Base-by-base conservation (phyloP, 495 filamentous ascomycete species). In the Tetracladium setigerum region DNA sequence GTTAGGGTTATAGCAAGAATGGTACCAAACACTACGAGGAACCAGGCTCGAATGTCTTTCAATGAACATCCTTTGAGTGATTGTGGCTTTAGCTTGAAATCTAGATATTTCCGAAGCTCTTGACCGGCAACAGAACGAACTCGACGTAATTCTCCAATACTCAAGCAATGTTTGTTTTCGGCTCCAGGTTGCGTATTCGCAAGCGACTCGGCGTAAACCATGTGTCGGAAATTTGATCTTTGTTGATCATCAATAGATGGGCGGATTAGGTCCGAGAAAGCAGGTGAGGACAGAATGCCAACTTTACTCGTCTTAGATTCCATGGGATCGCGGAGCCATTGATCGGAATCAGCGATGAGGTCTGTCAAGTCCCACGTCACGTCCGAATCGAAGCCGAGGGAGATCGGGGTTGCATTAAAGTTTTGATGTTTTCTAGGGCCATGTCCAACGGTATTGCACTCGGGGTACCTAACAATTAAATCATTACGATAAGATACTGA, bases 1-100 rank as follows among this genome's bases (percentile, higher is more conserved):
- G n/a, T n/a, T n/a, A n/a, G n/a, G n/a, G n/a, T n/a, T n/a, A 44
- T 19, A 8, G 47, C 47, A 30, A 50, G 33, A 44, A 50, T 50
- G 4, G 47, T 44, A 11, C 47, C 47, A 22, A 44, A 14, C 6
- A 43, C 12, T 8, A 50, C 13, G 18, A 50, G 32, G 27, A 50
- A 44, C 14, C 37, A 4, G 10, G 32, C 32, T 30, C 32, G 10
- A 41, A 50, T 30, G 0, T 38, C 27, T 6, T 44, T 33, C n/a
- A 12, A n/a, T 1, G 32, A 50, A 13, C 18, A 50, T 14, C 15
- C 14, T 19, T 36, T 50, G 13, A 50, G 22, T 0, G 4, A 16
- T 13, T 50, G 39, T 11, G 47, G 31, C 15, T 44, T 44, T 12
- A 44, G 13, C 13, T 30, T 43, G 4, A 27, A 1, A 24, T 50